These are phyloP conservation scores for Coemansia erecta DNA, from an alignment of 192 early-diverging fungal genomes.

Conservation along the genomic window DNA sequence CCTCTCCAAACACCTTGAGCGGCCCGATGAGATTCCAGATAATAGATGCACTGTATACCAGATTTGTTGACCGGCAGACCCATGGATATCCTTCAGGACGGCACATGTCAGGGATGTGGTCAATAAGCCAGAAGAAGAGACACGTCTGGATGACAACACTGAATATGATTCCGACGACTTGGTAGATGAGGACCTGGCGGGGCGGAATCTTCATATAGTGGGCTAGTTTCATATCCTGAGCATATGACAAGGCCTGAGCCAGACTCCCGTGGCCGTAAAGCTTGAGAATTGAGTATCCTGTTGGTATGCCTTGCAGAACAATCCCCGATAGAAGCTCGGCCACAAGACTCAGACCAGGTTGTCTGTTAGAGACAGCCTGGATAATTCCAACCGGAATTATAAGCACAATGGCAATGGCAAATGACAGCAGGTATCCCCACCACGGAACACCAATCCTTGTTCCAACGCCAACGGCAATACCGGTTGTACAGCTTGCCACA, in stretches of 20 bases:
- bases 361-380: slow-evolving; percentile 73
- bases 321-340: slow-evolving; percentile 83
- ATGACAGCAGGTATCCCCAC: slow-evolving; percentile 74
- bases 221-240: slow-evolving; percentile 69
- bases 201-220: slow-evolving; percentile 86
- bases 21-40: slow-evolving; percentile 83
- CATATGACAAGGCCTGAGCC: slow-evolving; percentile 72
- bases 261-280: slow-evolving; percentile 75
- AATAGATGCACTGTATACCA: slow-evolving; percentile 69
- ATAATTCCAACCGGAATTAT: slow-evolving; percentile 83
- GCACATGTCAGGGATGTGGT: slow-evolving; percentile 58
- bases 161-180: slow-evolving; percentile 66
- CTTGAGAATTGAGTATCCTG: slow-evolving; percentile 83
- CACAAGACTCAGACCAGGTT: slow-evolving; percentile 75
- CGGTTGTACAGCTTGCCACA: slow-evolving; percentile 49
- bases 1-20: slow-evolving; percentile 63
- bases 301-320: slow-evolving; percentile 73
- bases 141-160: slow-evolving; percentile 67
- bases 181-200: slow-evolving; percentile 72
- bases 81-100: slow-evolving; percentile 61
- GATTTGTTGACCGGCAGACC: slow-evolving; percentile 59
- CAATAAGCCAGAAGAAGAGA: slow-evolving; percentile 65
- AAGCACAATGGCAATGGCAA: slow-evolving; percentile 62
- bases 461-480: slow-evolving; percentile 55
- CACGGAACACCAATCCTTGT: slow-evolving; percentile 74